Conservation (phyloP, 2,329 filamentous ascomycete species). For the Neonectria hederae region DNA sequence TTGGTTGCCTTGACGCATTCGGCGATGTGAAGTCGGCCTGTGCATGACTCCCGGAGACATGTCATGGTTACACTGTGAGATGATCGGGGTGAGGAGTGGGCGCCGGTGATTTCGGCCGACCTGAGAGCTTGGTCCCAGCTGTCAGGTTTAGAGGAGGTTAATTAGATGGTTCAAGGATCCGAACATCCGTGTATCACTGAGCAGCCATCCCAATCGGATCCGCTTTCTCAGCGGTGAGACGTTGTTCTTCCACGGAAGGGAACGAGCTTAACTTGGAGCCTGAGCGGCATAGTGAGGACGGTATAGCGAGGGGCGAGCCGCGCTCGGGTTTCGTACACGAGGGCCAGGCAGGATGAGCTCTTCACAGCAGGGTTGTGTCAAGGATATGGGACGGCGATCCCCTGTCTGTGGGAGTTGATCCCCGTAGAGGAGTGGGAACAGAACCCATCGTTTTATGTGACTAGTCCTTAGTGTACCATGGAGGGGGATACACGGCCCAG, state of each 20-base stretch:
- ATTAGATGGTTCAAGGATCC: constrained; percentile 23
- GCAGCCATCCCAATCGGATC: constrained; percentile 13
- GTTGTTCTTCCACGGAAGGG: constrained; percentile 21
- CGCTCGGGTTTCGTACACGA: constrained; percentile 15
- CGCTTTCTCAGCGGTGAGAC: constrained; percentile 29
- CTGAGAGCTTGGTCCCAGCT: background rate
- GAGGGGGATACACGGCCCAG: constrained; percentile 21
- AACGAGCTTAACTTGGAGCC: constrained; percentile 24
- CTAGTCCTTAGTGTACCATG: constrained; percentile 33
- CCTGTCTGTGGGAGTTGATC: constrained; percentile 25
- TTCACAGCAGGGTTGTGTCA: constrained; percentile 31
- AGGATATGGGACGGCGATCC: constrained; percentile 19
- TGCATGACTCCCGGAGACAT: background rate
- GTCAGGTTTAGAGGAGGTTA: constrained; percentile 8
- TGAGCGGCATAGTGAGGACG: constrained; percentile 30
- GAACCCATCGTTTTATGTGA: constrained; percentile 26
- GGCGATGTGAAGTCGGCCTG: constrained; percentile 2
- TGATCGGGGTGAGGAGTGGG: constrained; percentile 4
- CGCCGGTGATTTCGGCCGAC: constrained; percentile 6
- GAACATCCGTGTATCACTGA: constrained; percentile 16
- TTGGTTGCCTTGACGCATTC: constrained; percentile 1
- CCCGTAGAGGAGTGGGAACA: constrained; percentile 31
- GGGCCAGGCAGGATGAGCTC: constrained; percentile 28
- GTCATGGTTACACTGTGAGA: background rate
- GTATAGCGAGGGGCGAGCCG: constrained; percentile 30